phyloP scores from a whole-genome alignment of 495 filamentous ascomycete genomes.

The Neurospora sp. region DNA sequence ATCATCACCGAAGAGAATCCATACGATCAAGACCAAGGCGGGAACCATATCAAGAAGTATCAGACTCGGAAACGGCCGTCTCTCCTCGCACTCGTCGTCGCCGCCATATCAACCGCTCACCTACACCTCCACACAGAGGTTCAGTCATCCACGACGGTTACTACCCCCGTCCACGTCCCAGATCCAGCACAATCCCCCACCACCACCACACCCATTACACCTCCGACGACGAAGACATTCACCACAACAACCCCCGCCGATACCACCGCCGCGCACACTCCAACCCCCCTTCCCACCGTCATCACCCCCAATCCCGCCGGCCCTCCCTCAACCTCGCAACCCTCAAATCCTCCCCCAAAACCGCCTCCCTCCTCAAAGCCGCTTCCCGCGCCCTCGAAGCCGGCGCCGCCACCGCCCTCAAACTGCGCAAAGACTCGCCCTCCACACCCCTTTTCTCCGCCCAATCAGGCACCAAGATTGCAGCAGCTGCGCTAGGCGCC shows the following conservation, averaged over 20 bases:
- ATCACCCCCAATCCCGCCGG: not conserved
- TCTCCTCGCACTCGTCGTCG: not conserved
- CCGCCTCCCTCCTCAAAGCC: conserved; percentile 6
- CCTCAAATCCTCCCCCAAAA: conserved; percentile 2
- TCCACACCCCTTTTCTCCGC: conserved; percentile 15
- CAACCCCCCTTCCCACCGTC: not conserved
- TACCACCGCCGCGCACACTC: not conserved
- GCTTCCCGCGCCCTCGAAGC: conserved; percentile 15
- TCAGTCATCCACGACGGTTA: not conserved
- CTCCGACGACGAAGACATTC: not conserved
- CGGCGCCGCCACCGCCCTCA: conserved; percentile 19
- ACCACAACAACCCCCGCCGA: not conserved
- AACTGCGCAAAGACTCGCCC: conserved; percentile 12
- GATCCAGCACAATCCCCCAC: not conserved
- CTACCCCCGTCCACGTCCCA: not conserved
- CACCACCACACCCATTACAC: not conserved
- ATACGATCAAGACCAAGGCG: not conserved
- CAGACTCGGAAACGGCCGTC: not conserved
- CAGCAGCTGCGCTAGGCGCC: conserved; percentile 18
- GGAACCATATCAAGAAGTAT: not conserved
- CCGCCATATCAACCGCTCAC: not conserved
- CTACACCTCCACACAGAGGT: not conserved
- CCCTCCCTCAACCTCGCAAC: not conserved
- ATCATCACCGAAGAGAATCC: not conserved
- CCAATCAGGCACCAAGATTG: conserved; percentile 18